Base-by-base conservation (phyloP, 2,329 filamentous ascomycete genomes). In the Proliferodiscus dingleyae region DNA sequence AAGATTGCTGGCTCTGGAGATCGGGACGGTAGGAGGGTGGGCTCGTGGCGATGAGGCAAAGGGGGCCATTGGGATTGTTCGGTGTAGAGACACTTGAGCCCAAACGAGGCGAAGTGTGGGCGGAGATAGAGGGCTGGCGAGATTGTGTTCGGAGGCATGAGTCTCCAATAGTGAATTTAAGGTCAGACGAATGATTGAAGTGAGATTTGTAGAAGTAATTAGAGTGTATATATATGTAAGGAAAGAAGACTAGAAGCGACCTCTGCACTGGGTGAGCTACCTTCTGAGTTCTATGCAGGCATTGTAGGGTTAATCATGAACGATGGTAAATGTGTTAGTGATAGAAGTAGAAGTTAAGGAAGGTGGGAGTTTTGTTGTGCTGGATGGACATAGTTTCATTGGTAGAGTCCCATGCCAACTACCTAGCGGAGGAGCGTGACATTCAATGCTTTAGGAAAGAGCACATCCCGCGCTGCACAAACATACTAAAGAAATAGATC, bases 1-100 rank as follows among this genome's bases (percentile, higher is more conserved):
- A n/a, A n/a, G n/a, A n/a, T n/a, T 37, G 39, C 54, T 15, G 58
- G 47, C 8, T 52, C 47, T 6, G 42, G 19, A 1, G 32, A 41
- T 47, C 19, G 28, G 6, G 18, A 28, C 36, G 21, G 10, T 43
- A 15, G 23, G 37, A 19, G 18, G 11, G 13, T 15, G 43, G 18
- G 41, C 10, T 9, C 16, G 26, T 26, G 30, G 32, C 33, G 24
- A 24, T 18, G 23, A 29, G 42, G 37, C 16, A 23, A 33, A 8
- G 33, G 21, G 8, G 34, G 39, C 43, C 15, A 28, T 46, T 11
- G 21, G 4, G 21, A n/a, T n/a, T n/a, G 21, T 21, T 33, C 32
- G 19, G 19, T 9, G 29, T 3, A 21, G 32, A 16, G 21, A 43
- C 43, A 4, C n/a, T 23, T 24, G 24, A 16, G 32, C 9, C 13